Conservation (phyloP, 441 rosid species). For the Pelargonium australe region DNA sequence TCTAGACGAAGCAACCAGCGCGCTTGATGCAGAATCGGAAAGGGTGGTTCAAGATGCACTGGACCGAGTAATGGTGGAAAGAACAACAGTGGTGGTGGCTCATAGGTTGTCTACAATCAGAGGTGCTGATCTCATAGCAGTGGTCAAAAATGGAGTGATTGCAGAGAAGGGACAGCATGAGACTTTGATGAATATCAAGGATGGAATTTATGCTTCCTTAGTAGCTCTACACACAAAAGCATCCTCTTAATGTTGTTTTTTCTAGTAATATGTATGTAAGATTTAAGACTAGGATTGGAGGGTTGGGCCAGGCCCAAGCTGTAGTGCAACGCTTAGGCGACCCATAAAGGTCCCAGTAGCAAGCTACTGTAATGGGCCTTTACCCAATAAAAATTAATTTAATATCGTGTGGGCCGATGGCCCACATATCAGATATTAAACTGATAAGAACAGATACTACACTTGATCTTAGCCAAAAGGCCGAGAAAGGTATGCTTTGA, state of each 20-base stretch:
- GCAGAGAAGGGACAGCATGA: slow-evolving; percentile 66
- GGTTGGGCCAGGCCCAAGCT: too few relatives aligned
- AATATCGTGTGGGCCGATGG: too few relatives aligned
- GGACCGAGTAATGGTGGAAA: slow-evolving; percentile 47
- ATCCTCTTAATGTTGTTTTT: background rate
- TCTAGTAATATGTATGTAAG: too few relatives aligned
- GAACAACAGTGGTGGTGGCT: slow-evolving; percentile 62
- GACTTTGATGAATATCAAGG: slow-evolving; percentile 34
- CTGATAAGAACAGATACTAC: slow-evolving; percentile 44
- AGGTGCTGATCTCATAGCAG: slow-evolving; percentile 52
- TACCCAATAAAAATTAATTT: too few relatives aligned
- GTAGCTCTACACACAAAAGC: slow-evolving; percentile 37
- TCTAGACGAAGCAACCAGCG: slow-evolving; percentile 66
- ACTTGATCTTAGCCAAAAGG: slow-evolving; percentile 99
- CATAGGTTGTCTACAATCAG: slow-evolving; percentile 53
- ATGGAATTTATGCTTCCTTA: slow-evolving; percentile 57
- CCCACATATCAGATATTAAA: too few relatives aligned
- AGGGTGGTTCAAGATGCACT: slow-evolving; percentile 60
- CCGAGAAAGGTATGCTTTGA: slow-evolving; percentile 58
- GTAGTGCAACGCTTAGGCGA: too few relatives aligned
- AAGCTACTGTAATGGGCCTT: too few relatives aligned
- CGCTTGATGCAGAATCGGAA: slow-evolving; percentile 62
- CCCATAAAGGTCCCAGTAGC: too few relatives aligned
- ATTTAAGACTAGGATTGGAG: too few relatives aligned
- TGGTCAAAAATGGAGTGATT: slow-evolving; percentile 52